Conservation (phyloP, 1,284 basidiomycete species). For the Anthracocystis panici-leucophaei region DNA sequence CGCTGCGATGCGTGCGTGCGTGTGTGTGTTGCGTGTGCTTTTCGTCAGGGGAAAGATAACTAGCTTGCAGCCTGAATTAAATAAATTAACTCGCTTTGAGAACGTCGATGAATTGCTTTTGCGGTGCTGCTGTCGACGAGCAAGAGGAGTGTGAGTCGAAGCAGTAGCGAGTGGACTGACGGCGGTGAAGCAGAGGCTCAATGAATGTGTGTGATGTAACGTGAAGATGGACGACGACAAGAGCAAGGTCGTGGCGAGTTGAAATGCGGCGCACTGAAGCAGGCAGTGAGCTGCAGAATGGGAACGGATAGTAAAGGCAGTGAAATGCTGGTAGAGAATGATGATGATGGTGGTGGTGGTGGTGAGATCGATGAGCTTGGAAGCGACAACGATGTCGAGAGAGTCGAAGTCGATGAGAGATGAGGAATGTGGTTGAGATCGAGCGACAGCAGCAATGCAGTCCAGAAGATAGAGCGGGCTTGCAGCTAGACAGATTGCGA, state of each 20-base stretch:
- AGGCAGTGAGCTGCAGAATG: background rate
- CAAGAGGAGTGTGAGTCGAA: background rate
- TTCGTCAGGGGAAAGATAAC: constrained; percentile 6
- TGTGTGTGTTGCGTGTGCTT: constrained; percentile 11
- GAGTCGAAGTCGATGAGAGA: constrained; percentile 9
- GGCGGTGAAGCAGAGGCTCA: background rate
- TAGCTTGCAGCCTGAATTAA: background rate
- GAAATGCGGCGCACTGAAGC: constrained; percentile 2
- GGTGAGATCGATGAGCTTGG: background rate
- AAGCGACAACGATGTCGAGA: constrained; percentile 9
- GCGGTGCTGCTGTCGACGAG: background rate
- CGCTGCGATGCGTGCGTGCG: constrained; percentile 21
- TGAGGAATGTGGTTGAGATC: background rate
- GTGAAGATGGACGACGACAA: constrained; percentile 1
- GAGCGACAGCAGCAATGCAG: constrained; percentile 1
- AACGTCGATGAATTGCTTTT: background rate
- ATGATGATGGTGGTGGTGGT: constrained; percentile 10
- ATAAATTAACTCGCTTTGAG: background rate
- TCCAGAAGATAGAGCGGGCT: background rate
- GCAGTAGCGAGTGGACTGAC: too few species aligned
- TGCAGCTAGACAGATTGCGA: background rate
- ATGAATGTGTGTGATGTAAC: background rate
- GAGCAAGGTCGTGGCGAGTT: constrained; percentile 1
- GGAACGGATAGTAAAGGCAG: background rate
- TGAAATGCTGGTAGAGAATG: constrained; percentile 6